These are phyloP conservation scores for Fusarium sororula DNA, from an alignment of 2,329 filamentous ascomycete genomes.

Conservation along the genomic window DNA sequence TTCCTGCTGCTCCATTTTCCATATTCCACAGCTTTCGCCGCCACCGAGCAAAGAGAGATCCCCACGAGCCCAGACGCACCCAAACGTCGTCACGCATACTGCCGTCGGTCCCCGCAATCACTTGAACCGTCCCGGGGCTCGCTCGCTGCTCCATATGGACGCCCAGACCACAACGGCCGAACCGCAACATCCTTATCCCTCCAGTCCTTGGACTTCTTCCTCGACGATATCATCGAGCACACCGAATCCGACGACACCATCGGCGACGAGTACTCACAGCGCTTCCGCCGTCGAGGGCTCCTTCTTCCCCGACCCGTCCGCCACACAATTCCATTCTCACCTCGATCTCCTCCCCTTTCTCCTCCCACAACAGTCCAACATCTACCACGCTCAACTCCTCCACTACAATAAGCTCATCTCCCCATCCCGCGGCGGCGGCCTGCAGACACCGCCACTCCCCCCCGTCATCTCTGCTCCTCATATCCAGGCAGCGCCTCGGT, in stretches of 20 bases:
- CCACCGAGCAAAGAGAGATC: conserved; percentile 25
- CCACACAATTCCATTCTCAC: conserved; percentile 52
- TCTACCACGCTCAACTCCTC: conserved; percentile 69
- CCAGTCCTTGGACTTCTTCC: conserved; percentile 44
- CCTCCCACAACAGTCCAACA: conserved; percentile 66
- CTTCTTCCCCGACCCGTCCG: conserved; percentile 43
- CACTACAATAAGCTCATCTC: conserved; percentile 74
- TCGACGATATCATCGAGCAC: conserved; percentile 42
- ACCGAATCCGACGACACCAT: conserved; percentile 38
- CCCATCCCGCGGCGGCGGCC: conserved; percentile 63
- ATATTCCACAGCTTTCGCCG: conserved; percentile 28
- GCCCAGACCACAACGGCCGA: conserved; percentile 50
- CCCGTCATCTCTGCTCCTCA: conserved; percentile 65
- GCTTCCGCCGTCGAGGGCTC: conserved; percentile 45
- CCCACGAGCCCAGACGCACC: conserved; percentile 27
- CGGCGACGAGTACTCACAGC: conserved; percentile 40
- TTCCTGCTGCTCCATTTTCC: conserved; percentile 20
- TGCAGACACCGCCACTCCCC: conserved; percentile 65
- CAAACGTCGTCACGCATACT: conserved; percentile 36
- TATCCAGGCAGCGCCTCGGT: conserved; percentile 65
- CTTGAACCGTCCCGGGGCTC: conserved; percentile 42
- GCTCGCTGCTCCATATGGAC: conserved; percentile 52
- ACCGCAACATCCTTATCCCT: conserved; percentile 51
- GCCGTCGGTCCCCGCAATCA: conserved; percentile 37
- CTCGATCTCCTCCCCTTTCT: conserved; percentile 66